These are phyloP conservation scores for Dactylonectria estremocensis DNA, from an alignment of 2,329 filamentous ascomycete genomes.

Conservation along the genomic window DNA sequence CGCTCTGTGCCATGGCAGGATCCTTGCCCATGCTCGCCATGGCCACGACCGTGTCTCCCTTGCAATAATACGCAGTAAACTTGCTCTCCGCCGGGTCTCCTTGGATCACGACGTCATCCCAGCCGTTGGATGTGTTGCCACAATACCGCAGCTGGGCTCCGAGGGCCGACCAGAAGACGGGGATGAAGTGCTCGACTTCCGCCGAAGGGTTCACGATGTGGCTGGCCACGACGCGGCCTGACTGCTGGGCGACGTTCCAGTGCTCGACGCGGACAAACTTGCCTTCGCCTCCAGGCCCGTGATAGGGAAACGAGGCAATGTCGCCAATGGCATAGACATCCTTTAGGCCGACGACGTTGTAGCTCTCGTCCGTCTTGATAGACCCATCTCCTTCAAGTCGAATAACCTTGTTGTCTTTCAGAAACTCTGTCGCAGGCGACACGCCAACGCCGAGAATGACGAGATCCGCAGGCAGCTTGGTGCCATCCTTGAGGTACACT, in stretches of 20 bases:
- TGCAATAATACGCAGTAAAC: constrained; percentile 91
- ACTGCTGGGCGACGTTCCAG: constrained; percentile 98
- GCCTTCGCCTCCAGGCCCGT: constrained; percentile 87
- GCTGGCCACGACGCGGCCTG: constrained; percentile 83
- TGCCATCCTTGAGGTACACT: constrained; percentile 89
- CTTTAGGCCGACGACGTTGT: constrained; percentile 80
- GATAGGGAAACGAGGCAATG: constrained; percentile 95
- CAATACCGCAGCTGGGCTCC: constrained; percentile 93
- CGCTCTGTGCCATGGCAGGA: constrained; percentile 85
- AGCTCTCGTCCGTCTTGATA: constrained; percentile 83
- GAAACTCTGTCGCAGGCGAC: constrained; percentile 85
- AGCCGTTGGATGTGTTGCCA: constrained; percentile 86
- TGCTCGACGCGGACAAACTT: constrained; percentile 89
- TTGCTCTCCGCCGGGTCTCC: constrained; percentile 84
- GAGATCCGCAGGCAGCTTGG: constrained; percentile 85
- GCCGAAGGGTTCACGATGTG: constrained; percentile 79
- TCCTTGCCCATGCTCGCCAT: constrained; percentile 93
- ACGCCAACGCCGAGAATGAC: constrained; percentile 95
- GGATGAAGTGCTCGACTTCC: constrained; percentile 82
- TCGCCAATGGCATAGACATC: constrained; percentile 96
- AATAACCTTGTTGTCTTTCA: constrained; percentile 80
- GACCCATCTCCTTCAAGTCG: constrained; percentile 88
- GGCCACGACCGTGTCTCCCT: constrained; percentile 89
- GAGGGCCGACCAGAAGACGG: constrained; percentile 96
- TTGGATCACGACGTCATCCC: constrained; percentile 86